These are phyloP conservation scores for Zelopaecilomyces penicillatus DNA, from an alignment of 2,329 filamentous ascomycete species.

Conservation along the genomic window DNA sequence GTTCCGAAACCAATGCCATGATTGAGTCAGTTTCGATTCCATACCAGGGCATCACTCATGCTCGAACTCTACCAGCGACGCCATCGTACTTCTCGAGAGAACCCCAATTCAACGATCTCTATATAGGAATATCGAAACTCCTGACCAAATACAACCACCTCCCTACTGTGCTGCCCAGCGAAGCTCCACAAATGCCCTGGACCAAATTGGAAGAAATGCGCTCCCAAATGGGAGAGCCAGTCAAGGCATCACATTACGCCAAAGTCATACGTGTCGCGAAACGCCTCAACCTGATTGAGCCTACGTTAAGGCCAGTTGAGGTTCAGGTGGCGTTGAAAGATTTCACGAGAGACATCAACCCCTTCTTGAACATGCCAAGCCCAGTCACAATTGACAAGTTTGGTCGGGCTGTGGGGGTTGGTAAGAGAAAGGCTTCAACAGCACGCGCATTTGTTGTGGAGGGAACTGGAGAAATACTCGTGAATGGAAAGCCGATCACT, in stretches of 20 bases:
- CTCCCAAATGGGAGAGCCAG: slow-evolving; percentile 58
- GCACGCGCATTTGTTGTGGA: slow-evolving; percentile 86
- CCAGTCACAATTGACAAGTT: slow-evolving; percentile 63
- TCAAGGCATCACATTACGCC: slow-evolving; percentile 71
- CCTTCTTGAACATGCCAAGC: slow-evolving; percentile 54
- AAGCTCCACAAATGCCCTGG: slow-evolving; percentile 73
- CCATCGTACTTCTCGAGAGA: slow-evolving; percentile 92
- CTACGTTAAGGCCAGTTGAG: slow-evolving; percentile 61
- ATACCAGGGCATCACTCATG: slow-evolving; percentile 34
- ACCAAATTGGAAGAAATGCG: slow-evolving; percentile 71
- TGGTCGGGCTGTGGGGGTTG: slow-evolving; percentile 72
- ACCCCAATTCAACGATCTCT: slow-evolving; percentile 77
- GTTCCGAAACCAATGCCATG: slow-evolving; percentile 10
- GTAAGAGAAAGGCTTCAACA: slow-evolving; percentile 77
- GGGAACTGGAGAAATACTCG: slow-evolving; percentile 78
- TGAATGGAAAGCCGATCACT: slow-evolving; percentile 82
- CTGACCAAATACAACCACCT: slow-evolving; percentile 64
- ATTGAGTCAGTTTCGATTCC: slow-evolving; percentile 19
- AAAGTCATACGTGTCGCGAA: slow-evolving; percentile 68
- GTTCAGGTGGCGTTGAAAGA: slow-evolving; percentile 55
- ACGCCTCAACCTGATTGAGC: slow-evolving; percentile 77
- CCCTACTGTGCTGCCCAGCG: slow-evolving; percentile 55
- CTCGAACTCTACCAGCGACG: slow-evolving; percentile 73
- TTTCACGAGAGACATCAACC: slow-evolving; percentile 70
- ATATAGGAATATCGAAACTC: slow-evolving; percentile 64